Base-by-base conservation (phyloP, 441 rosid species). In the Manihot esculenta region DNA sequence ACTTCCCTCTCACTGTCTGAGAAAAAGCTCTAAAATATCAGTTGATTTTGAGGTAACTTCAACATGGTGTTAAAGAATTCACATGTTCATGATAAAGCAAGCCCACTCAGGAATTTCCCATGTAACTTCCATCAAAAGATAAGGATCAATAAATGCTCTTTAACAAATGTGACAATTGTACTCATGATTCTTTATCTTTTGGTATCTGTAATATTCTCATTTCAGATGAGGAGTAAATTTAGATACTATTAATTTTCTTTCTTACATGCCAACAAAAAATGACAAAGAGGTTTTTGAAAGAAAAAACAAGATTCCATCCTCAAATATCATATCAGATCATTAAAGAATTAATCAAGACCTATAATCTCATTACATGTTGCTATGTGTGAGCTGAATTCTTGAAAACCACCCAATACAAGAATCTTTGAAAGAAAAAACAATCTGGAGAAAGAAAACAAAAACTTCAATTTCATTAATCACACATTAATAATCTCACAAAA, bases 361-460 rank as follows among this genome's bases (percentile, higher is more conserved):
- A 2, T n/a, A 17, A 10, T 65, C 23, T 65, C 26, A 17, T 65
- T 49, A 23, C 21, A 23, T 44, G 61, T 26, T 35, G 27, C 12
- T 49, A 42, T 66, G 33, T 12, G 9, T 20, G n/a, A 64, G 14
- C 45, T 62, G 60, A 26, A 15, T 44, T 56, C 35, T 44, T 66
- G 55, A 67, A 50, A 54, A 11, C 38, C 61, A 51, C 54, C 30
- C 62, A 49, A 58, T 21, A 35, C 33, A 73, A 9, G 20, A 56
- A 54, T 2, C 65, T 9, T 5, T 47, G 6, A 41, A 49, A 21
- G 21, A 62, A 21, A 8, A 2, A 58, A 44, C 17, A 1, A 8
- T 24, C 27, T 42, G 59, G 24, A 42, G 24, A 30, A 7, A 14
- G 17, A 41, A 18, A 23, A n/a, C n/a, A n/a, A 11, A 45, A 14